phyloP scores from a whole-genome alignment of 139 green algal genomes.

The Chlamydomonas applanata region DNA sequence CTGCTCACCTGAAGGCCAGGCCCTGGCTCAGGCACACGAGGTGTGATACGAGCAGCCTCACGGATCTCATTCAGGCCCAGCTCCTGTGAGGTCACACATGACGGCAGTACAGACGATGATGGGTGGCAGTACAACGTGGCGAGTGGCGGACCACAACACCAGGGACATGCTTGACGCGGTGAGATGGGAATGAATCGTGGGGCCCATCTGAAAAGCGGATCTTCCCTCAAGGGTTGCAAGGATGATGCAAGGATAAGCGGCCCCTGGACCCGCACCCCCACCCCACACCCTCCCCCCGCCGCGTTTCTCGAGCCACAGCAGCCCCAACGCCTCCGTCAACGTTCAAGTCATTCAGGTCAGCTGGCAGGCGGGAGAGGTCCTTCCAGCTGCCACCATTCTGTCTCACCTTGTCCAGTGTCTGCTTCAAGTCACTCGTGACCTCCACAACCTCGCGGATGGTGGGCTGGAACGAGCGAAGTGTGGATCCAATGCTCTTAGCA shows the following conservation, averaged over 20 bases:
- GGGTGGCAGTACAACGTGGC: not conserved
- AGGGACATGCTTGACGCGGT: not conserved
- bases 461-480: constrained; percentile 84
- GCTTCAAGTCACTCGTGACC: constrained; percentile 86
- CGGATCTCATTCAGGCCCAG: constrained; percentile 93
- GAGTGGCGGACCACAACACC: not conserved
- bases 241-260: no score
- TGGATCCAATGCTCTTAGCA: constrained; percentile 83
- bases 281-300: no score
- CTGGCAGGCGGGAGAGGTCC: no score
- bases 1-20: not conserved
- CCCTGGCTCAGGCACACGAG: not conserved
- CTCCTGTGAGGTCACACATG: constrained; percentile 53
- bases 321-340: no score
- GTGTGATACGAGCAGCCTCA: constrained; percentile 40
- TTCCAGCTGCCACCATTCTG: no score
- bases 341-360: no score
- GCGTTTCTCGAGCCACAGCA: no score
- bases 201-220: no score
- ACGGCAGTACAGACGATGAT: not conserved
- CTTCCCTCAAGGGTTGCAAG: no score
- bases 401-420: constrained; percentile 74
- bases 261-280: no score
- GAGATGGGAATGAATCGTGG: not conserved
- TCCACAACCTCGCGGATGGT: constrained; percentile 93